A percentile compares a stretch with the other conserved stretches of the same genome.
These are phyloP conservation scores for Talaromyces proteolyticus DNA, from an alignment of 495 filamentous ascomycete genomes.

Conservation along the genomic window DNA sequence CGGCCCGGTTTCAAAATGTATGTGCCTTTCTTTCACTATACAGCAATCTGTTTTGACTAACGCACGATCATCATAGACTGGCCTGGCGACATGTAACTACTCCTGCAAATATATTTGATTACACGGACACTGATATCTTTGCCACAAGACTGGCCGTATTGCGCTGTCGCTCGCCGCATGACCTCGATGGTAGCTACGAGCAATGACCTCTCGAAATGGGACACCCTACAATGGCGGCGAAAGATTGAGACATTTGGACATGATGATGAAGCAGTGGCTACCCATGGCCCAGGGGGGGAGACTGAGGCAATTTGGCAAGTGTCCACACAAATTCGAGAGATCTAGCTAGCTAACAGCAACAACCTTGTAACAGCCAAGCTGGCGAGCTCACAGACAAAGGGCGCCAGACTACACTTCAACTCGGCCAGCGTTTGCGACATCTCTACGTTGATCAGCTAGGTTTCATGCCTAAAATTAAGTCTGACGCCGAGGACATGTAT, in stretches of 20 bases:
- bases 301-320: constrained; percentile 65
- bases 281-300: constrained; percentile 58
- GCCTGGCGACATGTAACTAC: constrained; percentile 61
- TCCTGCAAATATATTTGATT: constrained; percentile 9
- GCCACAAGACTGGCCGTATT: constrained; percentile 81
- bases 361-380: constrained; percentile 52
- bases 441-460: constrained; percentile 85
- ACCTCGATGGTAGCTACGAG: constrained; percentile 61
- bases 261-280: constrained; percentile 64
- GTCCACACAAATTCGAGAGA: not conserved
- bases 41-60: constrained; percentile 4
- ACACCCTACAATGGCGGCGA: constrained; percentile 68
- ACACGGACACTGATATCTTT: constrained; percentile 11
- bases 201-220: constrained; percentile 53
- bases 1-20: constrained; percentile 79
- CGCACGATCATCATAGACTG: constrained; percentile 44
- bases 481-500: constrained; percentile 66
- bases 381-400: constrained; percentile 88
- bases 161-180: constrained; percentile 66
- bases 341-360: constrained; percentile 9
- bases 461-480: constrained; percentile 70
- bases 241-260: constrained; percentile 74
- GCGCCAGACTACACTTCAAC: constrained; percentile 72
- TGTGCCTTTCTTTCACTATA: constrained; percentile 12
- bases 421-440: constrained; percentile 71